phyloP scores from a whole-genome alignment of 495 filamentous ascomycete genomes.

The Lentithecium fluviatile region DNA sequence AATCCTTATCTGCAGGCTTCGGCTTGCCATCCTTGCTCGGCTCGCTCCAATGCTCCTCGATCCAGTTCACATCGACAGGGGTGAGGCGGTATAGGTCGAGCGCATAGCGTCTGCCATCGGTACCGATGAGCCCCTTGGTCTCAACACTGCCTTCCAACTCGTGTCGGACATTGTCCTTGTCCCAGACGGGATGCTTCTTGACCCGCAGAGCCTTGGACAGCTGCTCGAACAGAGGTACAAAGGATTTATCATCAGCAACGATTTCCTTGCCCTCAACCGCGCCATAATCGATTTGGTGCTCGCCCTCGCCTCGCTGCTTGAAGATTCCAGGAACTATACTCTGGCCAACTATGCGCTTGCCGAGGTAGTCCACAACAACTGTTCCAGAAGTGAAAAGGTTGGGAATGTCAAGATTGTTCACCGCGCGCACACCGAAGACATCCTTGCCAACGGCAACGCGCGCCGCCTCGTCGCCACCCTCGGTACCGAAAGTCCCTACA shows the following conservation, averaged over 20 bases:
- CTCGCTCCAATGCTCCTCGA: conserved; percentile 66
- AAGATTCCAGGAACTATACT: conserved; percentile 99
- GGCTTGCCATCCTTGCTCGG: conserved; percentile 41
- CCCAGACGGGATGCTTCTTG: conserved; percentile 97
- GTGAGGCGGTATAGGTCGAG: conserved; percentile 94
- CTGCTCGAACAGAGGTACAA: conserved; percentile 82
- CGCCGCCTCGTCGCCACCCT: conserved; percentile 96
- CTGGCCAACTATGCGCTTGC: conserved; percentile 95
- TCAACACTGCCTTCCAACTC: conserved; percentile 95
- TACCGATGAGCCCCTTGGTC: conserved; percentile 96
- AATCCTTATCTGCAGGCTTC: conserved; percentile 45
- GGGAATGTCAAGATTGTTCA: conserved; percentile 94
- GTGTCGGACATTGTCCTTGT: conserved; percentile 87
- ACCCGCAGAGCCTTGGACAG: conserved; percentile 81
- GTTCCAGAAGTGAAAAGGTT: conserved; percentile 94
- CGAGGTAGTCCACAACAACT: conserved; percentile 94
- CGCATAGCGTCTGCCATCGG: conserved; percentile 94
- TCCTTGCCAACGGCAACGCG: conserved; percentile 97
- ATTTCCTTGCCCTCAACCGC: conserved; percentile 97
- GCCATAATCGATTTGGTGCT: conserved; percentile 98
- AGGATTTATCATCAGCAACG: conserved; percentile 82
- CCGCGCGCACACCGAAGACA: conserved; percentile 84
- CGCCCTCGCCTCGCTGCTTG: conserved; percentile 94
- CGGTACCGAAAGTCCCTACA: conserved; percentile 92
- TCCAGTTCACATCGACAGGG: conserved; percentile 85